A percentile compares a stretch with the other conserved stretches of the same genome.
These are phyloP conservation scores for Trichomonas vaginalis DNA, from an alignment of 208 protist genomes.

Conservation along the genomic window DNA sequence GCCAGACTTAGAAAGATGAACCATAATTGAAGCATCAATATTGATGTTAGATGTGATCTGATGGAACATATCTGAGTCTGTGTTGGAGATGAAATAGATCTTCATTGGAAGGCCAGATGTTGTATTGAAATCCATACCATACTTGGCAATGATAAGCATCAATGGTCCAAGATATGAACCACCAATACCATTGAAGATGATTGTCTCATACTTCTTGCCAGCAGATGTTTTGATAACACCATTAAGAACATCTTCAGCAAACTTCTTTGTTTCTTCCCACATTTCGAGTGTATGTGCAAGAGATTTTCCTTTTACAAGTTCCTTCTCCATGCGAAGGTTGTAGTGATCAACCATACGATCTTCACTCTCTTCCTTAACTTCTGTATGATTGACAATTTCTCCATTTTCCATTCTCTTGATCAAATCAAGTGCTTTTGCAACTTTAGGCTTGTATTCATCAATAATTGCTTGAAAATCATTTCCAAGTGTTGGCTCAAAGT, in stretches of 20 bases:
- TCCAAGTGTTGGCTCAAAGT: neutral
- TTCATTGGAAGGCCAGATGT: neutral
- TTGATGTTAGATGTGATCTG: neutral
- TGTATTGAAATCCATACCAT: neutral
- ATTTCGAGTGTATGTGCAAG: neutral
- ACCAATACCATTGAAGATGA: neutral
- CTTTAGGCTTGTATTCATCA: neutral
- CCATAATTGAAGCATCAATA: neutral
- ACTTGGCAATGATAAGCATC: neutral
- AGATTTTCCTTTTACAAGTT: neutral
- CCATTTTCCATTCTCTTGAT: neutral
- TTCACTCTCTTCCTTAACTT: neutral
- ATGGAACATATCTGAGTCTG: neutral
- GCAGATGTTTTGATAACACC: neutral
- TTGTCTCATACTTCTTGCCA: neutral
- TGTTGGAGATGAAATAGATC: neutral
- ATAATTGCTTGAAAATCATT: too few relatives aligned
- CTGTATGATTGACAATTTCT: neutral
- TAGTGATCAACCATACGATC: slow-evolving; percentile 1
- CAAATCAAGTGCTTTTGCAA: neutral
- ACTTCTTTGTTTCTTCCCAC: neutral
- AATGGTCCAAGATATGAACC: neutral
- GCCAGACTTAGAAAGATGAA: neutral
- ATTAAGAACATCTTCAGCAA: neutral
- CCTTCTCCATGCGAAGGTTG: neutral